Evolutionary conservation across 208 protist genomes (phyloP).

Genomic region (Leishmania tropica): DNA sequence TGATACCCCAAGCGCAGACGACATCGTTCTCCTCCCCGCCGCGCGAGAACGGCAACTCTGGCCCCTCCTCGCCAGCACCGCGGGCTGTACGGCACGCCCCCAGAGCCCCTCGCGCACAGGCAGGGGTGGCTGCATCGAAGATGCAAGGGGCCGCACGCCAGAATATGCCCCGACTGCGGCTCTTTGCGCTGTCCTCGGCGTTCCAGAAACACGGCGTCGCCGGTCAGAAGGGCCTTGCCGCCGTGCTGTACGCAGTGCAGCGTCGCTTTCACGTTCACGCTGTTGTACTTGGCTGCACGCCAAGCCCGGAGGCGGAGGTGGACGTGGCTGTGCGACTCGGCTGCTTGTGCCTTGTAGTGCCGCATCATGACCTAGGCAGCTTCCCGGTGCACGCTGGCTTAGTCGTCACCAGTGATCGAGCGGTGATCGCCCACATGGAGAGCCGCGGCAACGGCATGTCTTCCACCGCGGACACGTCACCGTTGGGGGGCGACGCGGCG

Average conservation of each 20-base stretch:
- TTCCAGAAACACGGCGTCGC: constrained; percentile 20
- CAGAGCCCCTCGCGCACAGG: not conserved
- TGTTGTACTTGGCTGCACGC: constrained; percentile 30
- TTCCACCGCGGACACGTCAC: not conserved
- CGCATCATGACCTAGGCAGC: not conserved
- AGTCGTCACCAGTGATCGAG: constrained; percentile 8
- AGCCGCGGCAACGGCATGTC: not conserved
- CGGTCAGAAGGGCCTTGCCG: constrained; percentile 19
- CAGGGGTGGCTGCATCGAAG: not conserved
- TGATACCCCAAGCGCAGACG: not conserved
- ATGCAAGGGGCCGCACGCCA: not conserved
- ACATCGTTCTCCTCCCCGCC: too few species aligned
- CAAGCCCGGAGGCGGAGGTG: constrained; percentile 20
- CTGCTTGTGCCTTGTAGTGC: constrained; percentile 36
- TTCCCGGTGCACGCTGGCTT: not conserved
- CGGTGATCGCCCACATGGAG: constrained; percentile 6
- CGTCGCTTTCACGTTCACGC: constrained; percentile 28
- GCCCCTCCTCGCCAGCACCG: not conserved
- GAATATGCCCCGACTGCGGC: not conserved
- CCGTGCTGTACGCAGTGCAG: constrained; percentile 16
- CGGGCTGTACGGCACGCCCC: not conserved
- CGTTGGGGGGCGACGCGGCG: not conserved
- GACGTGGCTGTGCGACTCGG: constrained; percentile 38
- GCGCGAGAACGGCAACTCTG: not conserved
- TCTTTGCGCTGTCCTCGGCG: constrained; percentile 50